Conservation (phyloP, 1,139 yeast species). For the Debaryomycetaceae sp. region DNA sequence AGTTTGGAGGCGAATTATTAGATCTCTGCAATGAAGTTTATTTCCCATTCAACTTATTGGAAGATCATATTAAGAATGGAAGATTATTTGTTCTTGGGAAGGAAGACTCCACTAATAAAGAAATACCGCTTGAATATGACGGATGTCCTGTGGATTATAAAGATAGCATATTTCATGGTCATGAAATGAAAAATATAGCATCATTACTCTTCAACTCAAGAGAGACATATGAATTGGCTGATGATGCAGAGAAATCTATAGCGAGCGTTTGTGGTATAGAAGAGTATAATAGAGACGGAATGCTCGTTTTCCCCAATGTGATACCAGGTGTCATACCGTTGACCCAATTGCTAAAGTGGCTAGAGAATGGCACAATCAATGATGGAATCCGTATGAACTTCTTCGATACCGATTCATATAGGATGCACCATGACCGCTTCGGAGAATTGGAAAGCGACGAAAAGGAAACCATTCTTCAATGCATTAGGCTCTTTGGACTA, state of each 20-base stretch:
- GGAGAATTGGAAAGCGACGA: slow-evolving; percentile 15
- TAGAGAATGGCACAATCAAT: slow-evolving; percentile 17
- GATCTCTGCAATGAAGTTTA: slow-evolving; percentile 50
- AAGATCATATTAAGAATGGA: slow-evolving; percentile 32
- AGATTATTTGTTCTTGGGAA: slow-evolving; percentile 37
- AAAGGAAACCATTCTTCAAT: slow-evolving; percentile 31
- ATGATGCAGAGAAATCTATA: slow-evolving; percentile 19
- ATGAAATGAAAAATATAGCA: slow-evolving; percentile 25
- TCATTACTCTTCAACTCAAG: slow-evolving; percentile 32
- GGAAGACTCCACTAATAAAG: slow-evolving; percentile 1
- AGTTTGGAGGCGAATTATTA: slow-evolving; percentile 70
- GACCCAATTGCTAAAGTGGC: slow-evolving; percentile 34
- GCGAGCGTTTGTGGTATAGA: slow-evolving; percentile 13
- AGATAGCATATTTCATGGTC: slow-evolving; percentile 8
- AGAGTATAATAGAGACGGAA: slow-evolving; percentile 1
- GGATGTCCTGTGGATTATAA: slow-evolving; percentile 14
- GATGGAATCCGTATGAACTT: slow-evolving; percentile 15
- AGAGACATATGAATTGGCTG: slow-evolving; percentile 21
- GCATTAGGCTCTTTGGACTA: slow-evolving; percentile 42
- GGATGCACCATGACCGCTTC: slow-evolving; percentile 14
- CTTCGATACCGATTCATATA: slow-evolving; percentile 9
- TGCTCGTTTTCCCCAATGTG: slow-evolving; percentile 33
- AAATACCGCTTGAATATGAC: slow-evolving; percentile 11
- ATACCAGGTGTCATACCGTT: slow-evolving; percentile 53
- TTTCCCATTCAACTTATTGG: slow-evolving; percentile 37